A percentile compares a stretch with the other conserved stretches of the same genome.
phyloP scores from a whole-genome alignment of 2,329 filamentous ascomycete genomes.

The Pseudogymnoascus sp. region DNA sequence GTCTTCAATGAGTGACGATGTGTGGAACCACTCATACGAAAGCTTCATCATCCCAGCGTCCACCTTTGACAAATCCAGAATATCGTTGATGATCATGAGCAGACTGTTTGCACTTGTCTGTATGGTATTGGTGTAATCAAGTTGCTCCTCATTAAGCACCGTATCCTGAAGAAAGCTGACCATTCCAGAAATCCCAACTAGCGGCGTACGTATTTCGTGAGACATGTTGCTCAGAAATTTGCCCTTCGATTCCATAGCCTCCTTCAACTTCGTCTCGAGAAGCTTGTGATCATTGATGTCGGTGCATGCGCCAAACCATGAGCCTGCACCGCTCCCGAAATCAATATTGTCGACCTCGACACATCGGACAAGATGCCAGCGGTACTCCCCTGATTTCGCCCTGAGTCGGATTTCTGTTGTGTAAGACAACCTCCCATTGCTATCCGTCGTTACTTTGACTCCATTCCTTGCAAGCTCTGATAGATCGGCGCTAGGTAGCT shows the following conservation, averaged over 20 bases:
- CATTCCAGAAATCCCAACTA: constrained; percentile 95
- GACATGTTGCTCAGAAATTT: constrained; percentile 98
- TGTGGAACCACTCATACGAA: constrained; percentile 88
- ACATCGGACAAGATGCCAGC: constrained; percentile 89
- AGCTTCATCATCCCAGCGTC: constrained; percentile 97
- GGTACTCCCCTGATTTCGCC: constrained; percentile 78
- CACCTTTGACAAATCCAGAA: constrained; percentile 88
- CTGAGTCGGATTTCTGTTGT: constrained; percentile 81
- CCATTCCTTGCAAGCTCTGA: constrained; percentile 65
- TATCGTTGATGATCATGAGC: constrained; percentile 93
- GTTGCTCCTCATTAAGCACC: constrained; percentile 76
- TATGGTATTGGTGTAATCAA: constrained; percentile 93
- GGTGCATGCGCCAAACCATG: constrained; percentile 94
- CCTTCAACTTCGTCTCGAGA: constrained; percentile 84
- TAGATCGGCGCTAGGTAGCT: constrained; percentile 45
- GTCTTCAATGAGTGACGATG: constrained; percentile 85
- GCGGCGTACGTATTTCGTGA: constrained; percentile 87
- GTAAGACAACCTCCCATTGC: constrained; percentile 77
- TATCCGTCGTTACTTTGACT: constrained; percentile 71
- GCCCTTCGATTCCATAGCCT: constrained; percentile 95
- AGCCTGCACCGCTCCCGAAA: constrained; percentile 70
- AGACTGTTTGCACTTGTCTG: constrained; percentile 89
- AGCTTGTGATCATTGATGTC: constrained; percentile 98
- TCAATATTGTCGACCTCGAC: constrained; percentile 76
- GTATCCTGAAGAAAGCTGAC: constrained; percentile 94